Conservation (phyloP, 768 basidiomycete genomes). For the Xanthoconium purpureum region DNA sequence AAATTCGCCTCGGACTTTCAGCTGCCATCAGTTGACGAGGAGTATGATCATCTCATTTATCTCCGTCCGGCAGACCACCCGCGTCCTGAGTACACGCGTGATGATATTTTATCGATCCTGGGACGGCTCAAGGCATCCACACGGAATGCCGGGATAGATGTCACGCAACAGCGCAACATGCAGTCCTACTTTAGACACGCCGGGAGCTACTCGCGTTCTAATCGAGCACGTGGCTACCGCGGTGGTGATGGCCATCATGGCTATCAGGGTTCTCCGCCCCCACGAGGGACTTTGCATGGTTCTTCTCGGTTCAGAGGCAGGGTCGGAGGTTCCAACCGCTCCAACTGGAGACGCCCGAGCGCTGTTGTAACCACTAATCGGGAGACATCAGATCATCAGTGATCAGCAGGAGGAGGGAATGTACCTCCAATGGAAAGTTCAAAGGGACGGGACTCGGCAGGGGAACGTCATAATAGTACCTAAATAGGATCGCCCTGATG, state of each 20-base stretch:
- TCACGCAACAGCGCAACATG: conserved; percentile 5
- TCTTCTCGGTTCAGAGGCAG: conserved; percentile 16
- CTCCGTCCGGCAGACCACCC: conserved; percentile 38
- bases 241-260: conserved; percentile 17
- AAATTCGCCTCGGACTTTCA: conserved; percentile 63
- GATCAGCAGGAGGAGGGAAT: conserved; percentile 8
- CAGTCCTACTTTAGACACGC: conserved; percentile 7
- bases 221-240: conserved; percentile 21
- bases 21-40: conserved; percentile 56
- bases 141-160: conserved; percentile 12
- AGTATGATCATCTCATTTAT: conserved; percentile 55
- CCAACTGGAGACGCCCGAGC: conserved; percentile 19
- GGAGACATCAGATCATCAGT: conserved; percentile 18
- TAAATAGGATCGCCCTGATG: conserved; percentile 16
- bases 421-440: conserved; percentile 23
- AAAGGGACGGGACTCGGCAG: conserved; percentile 23
- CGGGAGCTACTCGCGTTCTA: conserved; percentile 8
- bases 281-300: conserved; percentile 13
- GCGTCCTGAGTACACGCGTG: conserved; percentile 45
- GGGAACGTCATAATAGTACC: conserved; percentile 22
- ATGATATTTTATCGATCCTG: conserved; percentile 52
- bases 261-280: conserved; percentile 12
- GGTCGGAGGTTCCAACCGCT: conserved; percentile 10
- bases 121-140: conserved; percentile 40
- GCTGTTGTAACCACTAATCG: conserved; percentile 9